Evolutionary conservation across 352 stramenopile genomes (phyloP), one percentile per base, ranked within the genome.

Genomic region (Pythium periplocum): DNA sequence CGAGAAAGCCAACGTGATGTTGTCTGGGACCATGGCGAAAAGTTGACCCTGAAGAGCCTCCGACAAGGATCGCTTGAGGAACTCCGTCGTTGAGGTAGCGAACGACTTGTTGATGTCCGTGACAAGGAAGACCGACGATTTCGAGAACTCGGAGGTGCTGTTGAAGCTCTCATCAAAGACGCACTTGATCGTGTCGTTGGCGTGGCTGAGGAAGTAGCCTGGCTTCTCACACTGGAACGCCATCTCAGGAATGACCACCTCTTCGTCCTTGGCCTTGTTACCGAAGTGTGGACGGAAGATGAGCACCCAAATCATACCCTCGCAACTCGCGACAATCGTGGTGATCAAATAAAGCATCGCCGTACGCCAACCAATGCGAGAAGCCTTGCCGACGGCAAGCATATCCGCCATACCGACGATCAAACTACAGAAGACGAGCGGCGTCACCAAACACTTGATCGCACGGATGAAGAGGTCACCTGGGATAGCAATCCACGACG

Each of bases 361-460:
- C 34, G 71, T 82, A 47, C 64, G 68, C 53, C 66, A 59, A 33
- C 68, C 66, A 35, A 76, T 64, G 6, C 50, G 45, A 3, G 56
- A 57, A 42, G 65, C 67, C 41, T 78, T 75, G 41, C 68, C 65
- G 4, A 64, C 56, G 32, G 59, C 46, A 45, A 79, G 40, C 55
- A 78, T 66, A 30, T 83, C 69, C 39, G 58, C 70, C 43, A 83
- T 71, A 41, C 56, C 68, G 7, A 62, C 55, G 12, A 73, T 43
- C 9, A 79, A 57, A 10, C 48, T 64, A 43, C 52, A 73, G 53
- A 83, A 77, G 9, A 83, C 64, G 45, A 80, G 59, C 45, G 73
- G 69, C 37, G 61, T 54, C 42, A 83, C 65, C 31, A 77, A 50
- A 45, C 73, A 83, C 60, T 74, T 75, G 51, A 83, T 66, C n/a